These are phyloP conservation scores for Pyrus pyrifolia DNA, from an alignment of 306 rosid genomes.

Conservation along the genomic window DNA sequence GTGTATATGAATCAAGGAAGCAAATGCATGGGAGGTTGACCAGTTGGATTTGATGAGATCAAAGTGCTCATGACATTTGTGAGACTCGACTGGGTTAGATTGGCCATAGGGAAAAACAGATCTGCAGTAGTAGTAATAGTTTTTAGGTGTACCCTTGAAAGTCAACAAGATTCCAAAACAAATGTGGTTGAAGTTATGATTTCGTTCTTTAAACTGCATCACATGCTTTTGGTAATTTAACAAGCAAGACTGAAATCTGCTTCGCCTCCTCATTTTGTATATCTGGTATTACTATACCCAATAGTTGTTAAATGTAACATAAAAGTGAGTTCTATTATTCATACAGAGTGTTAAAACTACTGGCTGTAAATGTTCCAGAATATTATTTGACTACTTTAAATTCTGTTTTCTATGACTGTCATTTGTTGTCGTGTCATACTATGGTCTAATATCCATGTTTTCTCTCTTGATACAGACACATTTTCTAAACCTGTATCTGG, in stretches of 20 bases:
- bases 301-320: neutral
- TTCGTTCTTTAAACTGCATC: neutral
- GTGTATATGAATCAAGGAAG: neutral
- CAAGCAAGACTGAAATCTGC: neutral
- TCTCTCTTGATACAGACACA: conserved; percentile 50
- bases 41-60: neutral
- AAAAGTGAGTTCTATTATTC: neutral
- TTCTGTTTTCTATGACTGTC: neutral
- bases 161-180: neutral
- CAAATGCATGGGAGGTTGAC: neutral
- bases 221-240: neutral
- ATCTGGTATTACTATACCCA: neutral
- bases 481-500: conserved; percentile 82
- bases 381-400: neutral
- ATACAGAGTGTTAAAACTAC: neutral
- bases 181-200: neutral
- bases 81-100: neutral
- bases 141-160: neutral
- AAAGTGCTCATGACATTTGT: neutral
- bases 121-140: neutral
- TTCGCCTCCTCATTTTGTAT: neutral
- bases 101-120: neutral
- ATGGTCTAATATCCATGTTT: conserved; percentile 9
- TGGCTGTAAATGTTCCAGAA: neutral
- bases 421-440: conserved; percentile 6